Evolutionary conservation across 306 rosid genomes (phyloP).

Genomic region (Prunus salicina): DNA sequence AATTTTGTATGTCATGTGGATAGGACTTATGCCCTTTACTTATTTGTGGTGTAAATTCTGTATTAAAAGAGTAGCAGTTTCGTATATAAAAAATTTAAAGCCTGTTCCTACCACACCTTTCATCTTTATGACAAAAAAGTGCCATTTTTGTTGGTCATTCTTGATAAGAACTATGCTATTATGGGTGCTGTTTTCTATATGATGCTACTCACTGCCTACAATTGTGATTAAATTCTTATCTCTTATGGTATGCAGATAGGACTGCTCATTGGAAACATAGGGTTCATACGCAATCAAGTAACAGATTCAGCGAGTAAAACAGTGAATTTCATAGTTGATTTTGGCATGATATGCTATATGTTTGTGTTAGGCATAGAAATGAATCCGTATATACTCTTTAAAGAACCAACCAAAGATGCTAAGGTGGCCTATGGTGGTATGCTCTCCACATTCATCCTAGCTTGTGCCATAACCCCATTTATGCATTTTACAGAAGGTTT

Average conservation of each 20-base stretch:
- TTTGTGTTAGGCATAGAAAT: slow-evolving; percentile 88
- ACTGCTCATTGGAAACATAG: slow-evolving; percentile 58
- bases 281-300: slow-evolving; percentile 38
- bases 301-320: slow-evolving; percentile 33
- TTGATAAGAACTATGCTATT: neutral
- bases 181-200: neutral
- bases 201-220: neutral
- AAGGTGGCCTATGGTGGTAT: slow-evolving; percentile 71
- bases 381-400: slow-evolving; percentile 66
- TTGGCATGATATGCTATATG: slow-evolving; percentile 91
- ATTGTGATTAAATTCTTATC: neutral
- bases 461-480: slow-evolving; percentile 41
- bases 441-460: slow-evolving; percentile 53
- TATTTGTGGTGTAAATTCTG: neutral
- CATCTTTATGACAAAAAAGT: neutral
- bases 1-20: neutral
- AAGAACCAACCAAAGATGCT: slow-evolving; percentile 55
- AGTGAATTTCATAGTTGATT: slow-evolving; percentile 61
- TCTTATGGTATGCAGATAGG: slow-evolving; percentile 57
- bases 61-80: neutral
- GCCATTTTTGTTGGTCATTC: neutral
- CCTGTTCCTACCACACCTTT: neutral
- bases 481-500: slow-evolving; percentile 23
- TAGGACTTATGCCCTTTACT: neutral
- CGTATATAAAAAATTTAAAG: too few relatives aligned